These are phyloP conservation scores for Phytophthora tentaculata DNA, from an alignment of 352 stramenopile species.

Conservation along the genomic window DNA sequence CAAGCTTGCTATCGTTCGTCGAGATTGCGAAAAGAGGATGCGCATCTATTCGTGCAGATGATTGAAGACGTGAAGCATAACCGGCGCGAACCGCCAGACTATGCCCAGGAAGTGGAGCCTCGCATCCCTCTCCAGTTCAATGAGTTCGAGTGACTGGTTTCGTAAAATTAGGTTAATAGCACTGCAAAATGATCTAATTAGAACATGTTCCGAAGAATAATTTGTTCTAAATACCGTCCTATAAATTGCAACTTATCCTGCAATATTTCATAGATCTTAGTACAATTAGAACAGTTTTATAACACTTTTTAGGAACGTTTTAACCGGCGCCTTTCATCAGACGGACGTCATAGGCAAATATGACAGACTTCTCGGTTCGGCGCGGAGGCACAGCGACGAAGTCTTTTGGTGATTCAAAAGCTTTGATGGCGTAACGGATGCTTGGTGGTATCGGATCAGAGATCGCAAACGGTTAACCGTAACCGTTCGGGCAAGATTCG, in stretches of 20 bases:
- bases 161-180: not conserved
- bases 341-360: too few relatives aligned
- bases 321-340: not conserved
- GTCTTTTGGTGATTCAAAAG: too few relatives aligned
- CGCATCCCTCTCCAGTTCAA: not conserved
- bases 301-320: conserved; percentile 11
- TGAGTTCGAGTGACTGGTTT: not conserved
- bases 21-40: not conserved
- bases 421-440: too few relatives aligned
- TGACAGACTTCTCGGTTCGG: too few relatives aligned
- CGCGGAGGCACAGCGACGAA: too few relatives aligned
- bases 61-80: not conserved
- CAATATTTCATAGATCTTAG: not conserved
- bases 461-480: too few relatives aligned
- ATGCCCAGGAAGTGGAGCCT: not conserved
- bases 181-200: not conserved
- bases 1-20: conserved; percentile 1
- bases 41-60: not conserved
- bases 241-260: not conserved
- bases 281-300: conserved; percentile 6
- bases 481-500: too few relatives aligned
- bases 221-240: not conserved
- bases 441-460: too few relatives aligned
- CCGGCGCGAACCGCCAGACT: not conserved
- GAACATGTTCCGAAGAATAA: not conserved